Conservation (phyloP, 139 green algal species). For the Medakamo hakoo region DNA sequence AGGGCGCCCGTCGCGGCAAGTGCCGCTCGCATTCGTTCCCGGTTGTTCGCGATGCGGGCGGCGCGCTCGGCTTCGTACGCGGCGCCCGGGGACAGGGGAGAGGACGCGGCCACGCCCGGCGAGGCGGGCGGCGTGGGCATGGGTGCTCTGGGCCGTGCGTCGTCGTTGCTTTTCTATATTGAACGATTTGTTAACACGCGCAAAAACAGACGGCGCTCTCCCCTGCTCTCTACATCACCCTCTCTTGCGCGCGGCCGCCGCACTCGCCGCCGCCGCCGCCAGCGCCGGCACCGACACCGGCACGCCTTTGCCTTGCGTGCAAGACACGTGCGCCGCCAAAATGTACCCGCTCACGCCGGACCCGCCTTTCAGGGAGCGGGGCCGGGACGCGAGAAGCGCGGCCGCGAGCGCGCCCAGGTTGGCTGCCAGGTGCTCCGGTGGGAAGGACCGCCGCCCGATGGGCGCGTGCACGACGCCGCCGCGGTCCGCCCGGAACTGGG, state of each 20-base stretch:
- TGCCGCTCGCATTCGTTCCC: no score
- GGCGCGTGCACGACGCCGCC: constrained; percentile 52
- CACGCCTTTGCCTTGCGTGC: constrained; percentile 40
- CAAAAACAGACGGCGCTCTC: background rate
- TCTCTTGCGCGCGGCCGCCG: background rate
- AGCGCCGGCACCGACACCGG: constrained; percentile 28
- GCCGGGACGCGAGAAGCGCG: constrained; percentile 34
- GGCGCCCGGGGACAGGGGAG: background rate
- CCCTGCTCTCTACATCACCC: background rate
- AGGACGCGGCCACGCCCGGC: background rate
- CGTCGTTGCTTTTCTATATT: no score
- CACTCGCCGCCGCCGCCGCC: constrained; percentile 10
- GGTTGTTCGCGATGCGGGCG: background rate
- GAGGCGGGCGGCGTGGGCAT: background rate
- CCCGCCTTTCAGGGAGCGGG: constrained; percentile 42
- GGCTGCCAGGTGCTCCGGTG: constrained; percentile 19
- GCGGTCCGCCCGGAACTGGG: constrained; percentile 72
- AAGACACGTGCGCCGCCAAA: constrained; percentile 17
- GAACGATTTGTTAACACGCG: background rate
- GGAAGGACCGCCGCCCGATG: constrained; percentile 44
- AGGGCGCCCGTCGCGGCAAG: no score
- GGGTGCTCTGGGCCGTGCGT: no score
- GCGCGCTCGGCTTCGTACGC: background rate
- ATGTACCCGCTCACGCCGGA: constrained; percentile 25
- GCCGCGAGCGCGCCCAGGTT: constrained; percentile 34